Base-by-base conservation (phyloP, 164 flowering plant species). In the Magnolia changhungtana region DNA sequence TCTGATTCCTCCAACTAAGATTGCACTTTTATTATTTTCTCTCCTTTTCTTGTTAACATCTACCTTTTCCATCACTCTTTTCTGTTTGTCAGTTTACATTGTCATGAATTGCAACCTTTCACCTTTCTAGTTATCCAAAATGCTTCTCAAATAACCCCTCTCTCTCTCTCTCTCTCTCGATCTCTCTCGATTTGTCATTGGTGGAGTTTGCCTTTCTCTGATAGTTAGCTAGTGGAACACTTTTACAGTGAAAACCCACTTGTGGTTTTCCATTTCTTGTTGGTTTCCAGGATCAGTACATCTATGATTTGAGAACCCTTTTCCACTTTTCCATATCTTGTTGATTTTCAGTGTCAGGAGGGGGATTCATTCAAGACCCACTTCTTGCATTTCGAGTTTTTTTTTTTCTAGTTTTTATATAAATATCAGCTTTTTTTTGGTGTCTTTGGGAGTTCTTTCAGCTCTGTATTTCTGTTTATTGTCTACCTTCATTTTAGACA, bases 1-100 rank as follows among this genome's bases (percentile, higher is more conserved):
- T 73, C 78, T 73, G 64, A 68, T 77, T 79, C 82, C 77, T 78
- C 78, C 75, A 72, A 81, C 80, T 68, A 45, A 58, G 81, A 70
- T 76, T 68, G n/a, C 71, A 50, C 63, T 65, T 74, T 23, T 52
- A 7, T 68, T 29, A 10, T 18, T 37, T 16, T 68, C 27, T 9
- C 6, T 70, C 31, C 67, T 65, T 67, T 59, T 50, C 65, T 59
- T 67, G 49, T 63, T 71, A 55, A 11, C 61, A 11, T 68, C 71
- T 31, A 8, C 72, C 50, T 63, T 49, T 74, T 72, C 2, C 29
- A 66, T 27, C 71, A 16, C 50, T 13, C 61, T 55, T 9, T 9
- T 16, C 64, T 73, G 49, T 50, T 55, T 72, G 69, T 59, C 76
- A 72, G 68, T 68, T 1, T 50, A 29, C 49, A 59, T 37, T 59